Conservation (phyloP, 495 filamentous ascomycete species). For the Penicillium manginii region DNA sequence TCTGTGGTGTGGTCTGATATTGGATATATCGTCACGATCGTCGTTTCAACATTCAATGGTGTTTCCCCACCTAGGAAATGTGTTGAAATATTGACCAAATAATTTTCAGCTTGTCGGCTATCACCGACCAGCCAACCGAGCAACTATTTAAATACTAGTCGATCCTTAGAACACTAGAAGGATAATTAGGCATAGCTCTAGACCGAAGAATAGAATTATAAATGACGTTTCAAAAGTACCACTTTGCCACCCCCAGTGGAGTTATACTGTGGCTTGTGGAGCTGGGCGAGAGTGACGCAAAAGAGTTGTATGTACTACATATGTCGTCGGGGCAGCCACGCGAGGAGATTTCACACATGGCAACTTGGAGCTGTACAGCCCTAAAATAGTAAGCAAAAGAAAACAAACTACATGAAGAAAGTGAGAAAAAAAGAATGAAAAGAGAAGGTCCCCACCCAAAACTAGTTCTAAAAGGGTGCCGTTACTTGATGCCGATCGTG, state of each 20-base stretch:
- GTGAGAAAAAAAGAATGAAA: background rate
- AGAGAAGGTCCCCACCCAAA: constrained; percentile 1
- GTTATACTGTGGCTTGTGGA: background rate
- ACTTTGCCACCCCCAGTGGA: constrained; percentile 1
- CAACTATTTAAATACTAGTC: constrained; percentile 1
- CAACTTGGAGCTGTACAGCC: background rate
- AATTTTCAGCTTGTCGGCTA: background rate
- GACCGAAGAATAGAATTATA: background rate
- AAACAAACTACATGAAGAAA: constrained; percentile 1
- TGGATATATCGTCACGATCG: background rate
- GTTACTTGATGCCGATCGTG: constrained; percentile 6
- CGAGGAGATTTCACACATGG: constrained; percentile 10
- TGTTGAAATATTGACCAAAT: background rate
- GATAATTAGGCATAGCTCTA: background rate
- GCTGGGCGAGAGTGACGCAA: background rate
- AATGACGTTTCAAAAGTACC: background rate
- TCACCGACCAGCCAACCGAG: background rate
- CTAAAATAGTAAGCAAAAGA: constrained; percentile 1
- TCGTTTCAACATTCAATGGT: background rate
- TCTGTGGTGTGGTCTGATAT: too few species aligned
- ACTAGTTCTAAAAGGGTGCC: background rate
- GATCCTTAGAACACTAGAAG: background rate
- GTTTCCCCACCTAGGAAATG: background rate
- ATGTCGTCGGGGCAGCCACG: constrained; percentile 1
- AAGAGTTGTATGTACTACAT: too few species aligned